Base-by-base conservation (phyloP, 176 grass and related monocot species). In the Oryza coarctata region DNA sequence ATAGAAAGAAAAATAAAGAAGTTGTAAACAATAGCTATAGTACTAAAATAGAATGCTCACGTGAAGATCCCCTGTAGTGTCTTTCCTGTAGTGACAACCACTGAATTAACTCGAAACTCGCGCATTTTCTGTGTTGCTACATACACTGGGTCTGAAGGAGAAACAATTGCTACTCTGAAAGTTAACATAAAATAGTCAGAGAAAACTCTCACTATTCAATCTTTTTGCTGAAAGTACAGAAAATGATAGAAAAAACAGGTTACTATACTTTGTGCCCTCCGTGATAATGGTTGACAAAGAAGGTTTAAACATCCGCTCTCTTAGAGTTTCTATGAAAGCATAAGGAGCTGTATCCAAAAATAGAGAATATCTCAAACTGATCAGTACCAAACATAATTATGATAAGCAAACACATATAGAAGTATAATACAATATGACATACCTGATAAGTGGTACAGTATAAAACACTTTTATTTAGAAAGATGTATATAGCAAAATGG, bases 291-390 rank as follows among this genome's bases (percentile, higher is more conserved):
- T 90, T 83, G 89, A 91, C 77, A 95, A 47, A 50, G 96, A 90
- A 79, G 96, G 96, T 87, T 99, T 99, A 80, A 99, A 95, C 93
- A 99, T 95, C 83, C 86, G 75, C 75, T 99, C 96, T 40, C 96
- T 90, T 32, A 99, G 87, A 73, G 91, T 95, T 89, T 95, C 91
- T 70, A 95, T 88, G 52, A 99, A 93, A 91, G 88, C 90, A 88
- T 89, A 89, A 82, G 90, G 87, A 68, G 87, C 96, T 99, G 91
- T 76, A 87, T 75, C 40, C 77, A 89, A 84, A 85, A 75, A 82
- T 66, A 93, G 55, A 55, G 70, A 77, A 57, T 66, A 77, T 12
- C 20, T 81, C 80, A 70, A 80, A 22, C 62, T 87, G 41, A 70
- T 81, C 35, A 36, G 20, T 44, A 88, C 73, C 50, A 81, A 29